Percentiles rank a stretch among this genome's conserved stretches.
Conservation (phyloP, 176 grass and related monocot species). For the Oryza meridionalis region DNA sequence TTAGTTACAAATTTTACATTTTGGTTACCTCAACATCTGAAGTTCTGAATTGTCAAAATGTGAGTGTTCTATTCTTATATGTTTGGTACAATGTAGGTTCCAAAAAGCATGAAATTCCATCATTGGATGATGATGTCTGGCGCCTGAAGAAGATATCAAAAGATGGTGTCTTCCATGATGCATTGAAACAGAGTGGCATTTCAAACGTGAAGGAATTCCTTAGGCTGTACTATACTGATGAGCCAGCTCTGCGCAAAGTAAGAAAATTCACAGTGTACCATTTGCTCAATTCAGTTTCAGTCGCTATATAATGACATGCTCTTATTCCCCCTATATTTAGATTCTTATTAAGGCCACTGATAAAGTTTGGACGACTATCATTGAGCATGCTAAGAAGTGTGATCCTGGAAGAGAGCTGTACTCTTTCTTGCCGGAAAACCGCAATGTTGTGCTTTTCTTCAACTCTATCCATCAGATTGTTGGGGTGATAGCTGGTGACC, state of each 20-base stretch:
- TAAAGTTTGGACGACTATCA: constrained; percentile 32
- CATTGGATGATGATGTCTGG: constrained; percentile 52
- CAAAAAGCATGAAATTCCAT: constrained; percentile 47
- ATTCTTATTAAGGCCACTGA: constrained; percentile 27
- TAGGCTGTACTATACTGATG: constrained; percentile 38
- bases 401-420: constrained; percentile 37
- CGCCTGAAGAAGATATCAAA: constrained; percentile 46
- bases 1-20: background rate
- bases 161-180: constrained; percentile 38
- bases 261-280: background rate
- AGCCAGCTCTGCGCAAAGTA: constrained; percentile 43
- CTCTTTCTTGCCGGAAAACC: constrained; percentile 23
- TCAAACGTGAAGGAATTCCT: constrained; percentile 49
- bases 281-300: background rate
- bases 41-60: background rate
- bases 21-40: background rate
- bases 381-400: constrained; percentile 54
- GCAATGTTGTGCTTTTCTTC: constrained; percentile 29
- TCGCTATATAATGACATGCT: background rate
- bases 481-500: constrained; percentile 17
- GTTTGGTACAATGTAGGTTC: constrained; percentile 32
- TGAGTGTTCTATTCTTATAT: background rate
- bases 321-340: constrained; percentile 12
- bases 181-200: constrained; percentile 30
- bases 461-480: constrained; percentile 32